phyloP scores from a whole-genome alignment of 2,329 filamentous ascomycete species.

The Paraphoma sp. region DNA sequence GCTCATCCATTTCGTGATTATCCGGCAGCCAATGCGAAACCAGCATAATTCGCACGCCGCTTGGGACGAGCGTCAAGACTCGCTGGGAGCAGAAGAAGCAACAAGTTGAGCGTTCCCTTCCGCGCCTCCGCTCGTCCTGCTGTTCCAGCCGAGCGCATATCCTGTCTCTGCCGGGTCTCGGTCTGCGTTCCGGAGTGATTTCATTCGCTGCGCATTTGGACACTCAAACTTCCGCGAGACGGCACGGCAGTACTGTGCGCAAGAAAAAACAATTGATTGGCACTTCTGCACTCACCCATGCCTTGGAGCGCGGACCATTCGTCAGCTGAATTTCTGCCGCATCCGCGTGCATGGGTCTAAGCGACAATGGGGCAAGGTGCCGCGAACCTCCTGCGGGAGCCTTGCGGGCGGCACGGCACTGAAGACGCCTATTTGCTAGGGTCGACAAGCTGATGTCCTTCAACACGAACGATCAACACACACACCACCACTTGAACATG shows the following conservation, averaged over 20 bases:
- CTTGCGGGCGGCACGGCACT: conserved; percentile 13
- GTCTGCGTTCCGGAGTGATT: neutral
- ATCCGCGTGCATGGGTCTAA: conserved; percentile 2
- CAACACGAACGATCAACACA: neutral
- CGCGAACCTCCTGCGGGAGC: conserved; percentile 7
- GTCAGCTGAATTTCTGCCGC: neutral
- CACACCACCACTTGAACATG: neutral
- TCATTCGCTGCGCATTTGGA: neutral
- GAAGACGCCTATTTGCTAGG: conserved; percentile 15
- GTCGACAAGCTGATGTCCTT: neutral
- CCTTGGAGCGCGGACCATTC: neutral
- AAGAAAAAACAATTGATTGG: neutral
- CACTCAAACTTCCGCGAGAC: no score
- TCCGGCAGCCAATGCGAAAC: neutral
- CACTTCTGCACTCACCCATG: neutral
- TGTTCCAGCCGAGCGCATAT: neutral
- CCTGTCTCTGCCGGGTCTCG: neutral
- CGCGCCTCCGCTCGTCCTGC: neutral
- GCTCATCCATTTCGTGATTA: neutral
- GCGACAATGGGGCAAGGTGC: conserved; percentile 9
- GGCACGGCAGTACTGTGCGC: no score
- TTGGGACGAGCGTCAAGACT: neutral
- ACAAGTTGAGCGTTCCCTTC: neutral
- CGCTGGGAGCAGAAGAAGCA: neutral
- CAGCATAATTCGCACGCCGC: neutral